phyloP scores from a whole-genome alignment of 1,139 yeast species.

The Candida neerlandica region DNA sequence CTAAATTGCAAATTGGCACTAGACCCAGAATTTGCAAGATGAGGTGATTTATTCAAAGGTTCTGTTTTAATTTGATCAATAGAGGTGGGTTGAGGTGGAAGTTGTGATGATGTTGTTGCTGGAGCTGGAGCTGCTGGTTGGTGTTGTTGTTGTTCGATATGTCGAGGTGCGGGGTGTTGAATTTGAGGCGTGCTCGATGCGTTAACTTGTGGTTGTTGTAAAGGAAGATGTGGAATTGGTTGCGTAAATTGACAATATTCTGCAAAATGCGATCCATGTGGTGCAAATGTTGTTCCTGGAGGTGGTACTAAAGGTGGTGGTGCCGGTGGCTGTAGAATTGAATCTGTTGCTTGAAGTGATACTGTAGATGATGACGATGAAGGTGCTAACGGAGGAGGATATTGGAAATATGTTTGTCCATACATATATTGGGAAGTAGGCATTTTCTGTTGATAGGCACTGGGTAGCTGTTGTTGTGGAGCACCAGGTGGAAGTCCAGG shows the following conservation, averaged over 20 bases:
- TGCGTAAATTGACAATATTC: not conserved
- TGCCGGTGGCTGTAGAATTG: conserved; percentile 9
- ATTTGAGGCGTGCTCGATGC: conserved; percentile 2
- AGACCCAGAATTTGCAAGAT: conserved; percentile 20
- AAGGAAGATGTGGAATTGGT: conserved; percentile 5
- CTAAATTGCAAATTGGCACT: conserved; percentile 35
- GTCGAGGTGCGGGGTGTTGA: conserved; percentile 1
- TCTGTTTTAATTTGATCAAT: conserved; percentile 9
- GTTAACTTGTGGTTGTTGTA: not conserved
- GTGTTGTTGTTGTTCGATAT: conserved; percentile 2
- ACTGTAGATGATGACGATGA: not conserved
- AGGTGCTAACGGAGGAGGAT: not conserved
- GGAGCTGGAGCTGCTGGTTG: conserved; percentile 6
- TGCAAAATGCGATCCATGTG: not conserved
- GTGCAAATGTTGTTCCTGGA: not conserved
- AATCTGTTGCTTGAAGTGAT: conserved; percentile 10
- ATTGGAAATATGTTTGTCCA: conserved; percentile 2
- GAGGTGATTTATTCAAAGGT: conserved; percentile 10
- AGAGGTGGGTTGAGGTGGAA: conserved; percentile 2
- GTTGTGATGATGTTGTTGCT: not conserved
- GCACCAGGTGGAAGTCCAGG: conserved; percentile 13
- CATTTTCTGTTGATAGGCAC: not conserved
- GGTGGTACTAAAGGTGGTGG: not conserved
- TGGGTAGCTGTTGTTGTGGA: conserved; percentile 5
- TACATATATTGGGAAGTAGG: not conserved